These are phyloP conservation scores for Lolium multiflorum DNA, from an alignment of 176 grass and related monocot genomes.

Conservation along the genomic window DNA sequence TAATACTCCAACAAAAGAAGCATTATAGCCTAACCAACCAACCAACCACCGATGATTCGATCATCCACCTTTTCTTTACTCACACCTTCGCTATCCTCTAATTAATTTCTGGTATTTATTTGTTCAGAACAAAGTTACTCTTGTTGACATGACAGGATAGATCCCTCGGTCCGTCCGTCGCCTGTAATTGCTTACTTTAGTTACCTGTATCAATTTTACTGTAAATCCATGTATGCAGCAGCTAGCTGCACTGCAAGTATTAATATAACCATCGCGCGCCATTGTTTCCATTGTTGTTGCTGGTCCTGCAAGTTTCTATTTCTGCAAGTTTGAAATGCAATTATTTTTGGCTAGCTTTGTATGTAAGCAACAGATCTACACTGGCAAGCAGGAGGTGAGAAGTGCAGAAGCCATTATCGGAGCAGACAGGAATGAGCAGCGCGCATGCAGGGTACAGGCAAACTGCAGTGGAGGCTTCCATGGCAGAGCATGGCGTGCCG, in stretches of 20 bases:
- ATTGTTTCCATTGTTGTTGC: background rate
- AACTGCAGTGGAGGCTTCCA: slow-evolving; percentile 57
- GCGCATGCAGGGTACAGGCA: slow-evolving; percentile 37
- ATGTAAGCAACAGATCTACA: background rate
- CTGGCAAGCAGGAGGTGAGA: background rate
- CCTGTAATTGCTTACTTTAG: slow-evolving; percentile 43
- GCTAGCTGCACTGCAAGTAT: slow-evolving; percentile 38
- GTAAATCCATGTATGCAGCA: slow-evolving; percentile 47
- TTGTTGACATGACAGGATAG: background rate
- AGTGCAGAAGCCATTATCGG: background rate
- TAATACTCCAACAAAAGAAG: slow-evolving; percentile 52
- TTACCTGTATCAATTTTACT: slow-evolving; percentile 65
- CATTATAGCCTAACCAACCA: slow-evolving; percentile 53
- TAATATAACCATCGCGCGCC: slow-evolving; percentile 50
- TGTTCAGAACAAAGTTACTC: background rate
- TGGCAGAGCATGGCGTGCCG: slow-evolving; percentile 56
- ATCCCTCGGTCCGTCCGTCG: slow-evolving; percentile 31
- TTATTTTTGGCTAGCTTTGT: background rate
- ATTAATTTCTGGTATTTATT: slow-evolving; percentile 6
- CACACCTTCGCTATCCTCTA: background rate
- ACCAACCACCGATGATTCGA: slow-evolving; percentile 39
- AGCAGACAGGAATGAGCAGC: background rate
- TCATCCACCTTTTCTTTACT: slow-evolving; percentile 43
- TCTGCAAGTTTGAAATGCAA: background rate
- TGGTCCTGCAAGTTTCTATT: background rate